phyloP scores from a whole-genome alignment of 176 grass and related monocot species.

The Phoenix roebelenii region DNA sequence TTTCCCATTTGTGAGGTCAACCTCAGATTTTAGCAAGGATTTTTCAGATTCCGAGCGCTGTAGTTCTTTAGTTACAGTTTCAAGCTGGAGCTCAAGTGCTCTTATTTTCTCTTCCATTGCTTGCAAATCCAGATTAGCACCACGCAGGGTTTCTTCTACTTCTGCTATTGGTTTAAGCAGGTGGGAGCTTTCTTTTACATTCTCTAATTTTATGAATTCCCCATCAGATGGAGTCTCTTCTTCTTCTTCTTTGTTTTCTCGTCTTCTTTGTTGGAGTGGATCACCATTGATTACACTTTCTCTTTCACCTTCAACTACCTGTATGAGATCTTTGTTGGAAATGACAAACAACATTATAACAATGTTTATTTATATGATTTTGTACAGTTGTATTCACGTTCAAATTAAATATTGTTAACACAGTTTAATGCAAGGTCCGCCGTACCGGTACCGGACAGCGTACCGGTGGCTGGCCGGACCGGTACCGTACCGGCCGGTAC shows the following conservation, averaged over 20 bases:
- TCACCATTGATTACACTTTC: slow-evolving; percentile 26
- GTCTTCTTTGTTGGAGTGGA: slow-evolving; percentile 32
- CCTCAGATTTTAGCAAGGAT: slow-evolving; percentile 25
- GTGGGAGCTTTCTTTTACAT: slow-evolving; percentile 34
- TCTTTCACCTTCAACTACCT: slow-evolving; percentile 43
- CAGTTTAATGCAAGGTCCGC: too few relatives aligned
- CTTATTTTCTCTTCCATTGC: slow-evolving; percentile 17
- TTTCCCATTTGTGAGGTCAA: slow-evolving; percentile 24
- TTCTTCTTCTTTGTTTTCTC: slow-evolving; percentile 45
- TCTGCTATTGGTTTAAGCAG: slow-evolving; percentile 22
- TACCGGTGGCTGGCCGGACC: too few relatives aligned
- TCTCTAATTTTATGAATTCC: slow-evolving; percentile 26
- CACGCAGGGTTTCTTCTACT: slow-evolving; percentile 2
- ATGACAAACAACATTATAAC: not conserved
- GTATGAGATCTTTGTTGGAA: slow-evolving; percentile 1
- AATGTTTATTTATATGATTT: not conserved
- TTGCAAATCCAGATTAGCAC: too few relatives aligned
- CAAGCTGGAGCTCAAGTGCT: slow-evolving; percentile 28
- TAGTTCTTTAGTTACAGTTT: slow-evolving; percentile 10
- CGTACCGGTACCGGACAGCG: too few relatives aligned
- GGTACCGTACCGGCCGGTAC: too few relatives aligned
- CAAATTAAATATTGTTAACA: too few relatives aligned
- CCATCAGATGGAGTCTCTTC: slow-evolving; percentile 64
- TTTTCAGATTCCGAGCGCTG: slow-evolving; percentile 27
- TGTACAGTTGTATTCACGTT: slow-evolving; percentile 2